These are phyloP conservation scores for Harringtonia lauricola DNA, from an alignment of 2,329 filamentous ascomycete species.

Conservation along the genomic window DNA sequence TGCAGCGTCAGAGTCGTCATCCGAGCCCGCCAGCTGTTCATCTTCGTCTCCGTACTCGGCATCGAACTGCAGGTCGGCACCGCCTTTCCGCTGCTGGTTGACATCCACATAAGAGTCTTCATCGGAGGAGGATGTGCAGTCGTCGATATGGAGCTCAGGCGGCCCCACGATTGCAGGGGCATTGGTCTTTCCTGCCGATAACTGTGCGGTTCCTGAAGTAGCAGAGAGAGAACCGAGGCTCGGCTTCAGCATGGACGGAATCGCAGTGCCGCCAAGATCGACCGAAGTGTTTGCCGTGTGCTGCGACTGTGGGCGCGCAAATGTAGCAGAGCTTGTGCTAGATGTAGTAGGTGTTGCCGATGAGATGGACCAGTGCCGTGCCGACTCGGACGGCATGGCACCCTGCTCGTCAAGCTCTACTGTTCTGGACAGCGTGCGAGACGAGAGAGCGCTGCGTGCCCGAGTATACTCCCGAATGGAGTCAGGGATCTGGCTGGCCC, in stretches of 20 bases:
- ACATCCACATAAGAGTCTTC: constrained; percentile 17
- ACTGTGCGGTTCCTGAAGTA: background rate
- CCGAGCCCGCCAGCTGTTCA: constrained; percentile 21
- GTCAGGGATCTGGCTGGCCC: constrained; percentile 5
- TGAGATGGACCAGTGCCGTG: constrained; percentile 6
- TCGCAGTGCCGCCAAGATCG: constrained; percentile 4
- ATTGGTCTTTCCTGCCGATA: constrained; percentile 1
- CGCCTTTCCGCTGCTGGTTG: constrained; percentile 16
- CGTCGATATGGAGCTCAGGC: constrained; percentile 24
- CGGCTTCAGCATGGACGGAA: background rate
- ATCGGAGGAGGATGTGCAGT: constrained; percentile 25
- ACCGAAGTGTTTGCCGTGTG: constrained; percentile 13
- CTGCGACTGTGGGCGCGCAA: constrained; percentile 3
- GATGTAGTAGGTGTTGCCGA: constrained; percentile 6
- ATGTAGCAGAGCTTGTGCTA: constrained; percentile 3
- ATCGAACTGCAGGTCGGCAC: constrained; percentile 26
- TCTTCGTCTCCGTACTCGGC: constrained; percentile 22
- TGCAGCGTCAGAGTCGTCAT: constrained; percentile 7
- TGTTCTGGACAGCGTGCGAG: background rate
- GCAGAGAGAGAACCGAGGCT: background rate
- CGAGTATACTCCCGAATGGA: background rate
- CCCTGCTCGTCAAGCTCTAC: constrained; percentile 4
- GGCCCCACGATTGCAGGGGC: background rate
- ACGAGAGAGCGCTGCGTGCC: background rate
- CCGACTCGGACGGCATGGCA: constrained; percentile 3